These are phyloP conservation scores for Allium cepa DNA, from an alignment of 106 monocot genomes.

Conservation along the genomic window DNA sequence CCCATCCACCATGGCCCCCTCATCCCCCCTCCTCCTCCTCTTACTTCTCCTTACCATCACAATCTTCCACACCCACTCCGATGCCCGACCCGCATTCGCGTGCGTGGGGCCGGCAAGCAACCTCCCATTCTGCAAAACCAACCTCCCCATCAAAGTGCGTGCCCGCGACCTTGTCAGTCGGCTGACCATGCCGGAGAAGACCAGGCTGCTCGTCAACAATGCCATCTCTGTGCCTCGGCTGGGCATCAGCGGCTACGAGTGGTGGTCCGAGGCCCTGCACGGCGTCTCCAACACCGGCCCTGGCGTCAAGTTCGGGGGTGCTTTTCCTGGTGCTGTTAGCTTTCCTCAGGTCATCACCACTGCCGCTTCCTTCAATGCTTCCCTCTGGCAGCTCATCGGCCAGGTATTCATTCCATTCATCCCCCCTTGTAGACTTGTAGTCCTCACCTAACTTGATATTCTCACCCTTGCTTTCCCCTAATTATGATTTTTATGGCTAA, in stretches of 20 bases:
- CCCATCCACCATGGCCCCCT: neutral
- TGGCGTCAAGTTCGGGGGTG: conserved; percentile 43
- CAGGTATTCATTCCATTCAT: conserved; percentile 10
- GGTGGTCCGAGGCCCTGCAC: conserved; percentile 83
- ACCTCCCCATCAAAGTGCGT: conserved; percentile 19
- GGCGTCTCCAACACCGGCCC: conserved; percentile 47
- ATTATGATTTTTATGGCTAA: too few relatives aligned
- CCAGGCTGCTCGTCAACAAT: conserved; percentile 39
- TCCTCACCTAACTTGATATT: neutral
- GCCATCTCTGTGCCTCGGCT: conserved; percentile 50
- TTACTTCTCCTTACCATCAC: neutral
- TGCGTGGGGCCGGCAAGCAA: conserved; percentile 25
- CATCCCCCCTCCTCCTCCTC: conserved; percentile 4
- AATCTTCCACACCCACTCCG: conserved; percentile 2
- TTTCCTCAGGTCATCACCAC: conserved; percentile 65
- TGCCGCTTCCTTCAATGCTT: conserved; percentile 58
- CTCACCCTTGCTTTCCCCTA: neutral
- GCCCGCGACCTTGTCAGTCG: conserved; percentile 33
- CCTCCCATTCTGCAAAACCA: conserved; percentile 26
- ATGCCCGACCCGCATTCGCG: conserved; percentile 24
- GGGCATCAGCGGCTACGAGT: conserved; percentile 42
- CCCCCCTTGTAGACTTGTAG: too few relatives aligned
- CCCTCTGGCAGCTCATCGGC: conserved; percentile 52
- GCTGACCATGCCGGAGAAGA: conserved; percentile 45
- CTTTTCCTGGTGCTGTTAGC: conserved; percentile 46